Evolutionary conservation across 495 filamentous ascomycete genomes (phyloP).

Genomic region (Astrothelium macrocarpum): DNA sequence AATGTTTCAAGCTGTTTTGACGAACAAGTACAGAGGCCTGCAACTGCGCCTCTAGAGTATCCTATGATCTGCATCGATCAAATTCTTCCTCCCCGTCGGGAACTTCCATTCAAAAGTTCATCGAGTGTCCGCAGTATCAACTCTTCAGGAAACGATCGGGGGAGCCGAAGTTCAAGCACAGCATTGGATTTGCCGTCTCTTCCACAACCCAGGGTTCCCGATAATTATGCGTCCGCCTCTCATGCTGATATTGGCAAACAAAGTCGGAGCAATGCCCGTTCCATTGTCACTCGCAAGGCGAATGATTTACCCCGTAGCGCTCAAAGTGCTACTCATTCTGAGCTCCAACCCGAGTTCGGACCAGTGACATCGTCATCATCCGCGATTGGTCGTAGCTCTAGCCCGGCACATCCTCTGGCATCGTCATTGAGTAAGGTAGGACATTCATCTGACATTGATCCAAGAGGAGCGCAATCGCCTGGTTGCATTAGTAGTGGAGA

Average conservation of each 20-base stretch:
- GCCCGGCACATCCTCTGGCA: neutral
- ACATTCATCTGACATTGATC: neutral
- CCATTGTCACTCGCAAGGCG: neutral
- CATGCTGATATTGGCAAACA: neutral
- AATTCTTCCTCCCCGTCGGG: conserved; percentile 29
- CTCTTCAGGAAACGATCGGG: neutral
- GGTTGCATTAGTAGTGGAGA: too few species aligned
- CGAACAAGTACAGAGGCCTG: conserved; percentile 6
- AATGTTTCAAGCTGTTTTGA: conserved; percentile 2
- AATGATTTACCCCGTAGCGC: neutral
- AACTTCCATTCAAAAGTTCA: conserved; percentile 28
- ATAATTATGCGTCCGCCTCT: neutral
- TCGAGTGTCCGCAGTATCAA: conserved; percentile 4
- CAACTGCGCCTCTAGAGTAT: conserved; percentile 10
- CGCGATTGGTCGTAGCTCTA: neutral
- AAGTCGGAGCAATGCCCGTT: neutral
- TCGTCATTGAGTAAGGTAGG: neutral
- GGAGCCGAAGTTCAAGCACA: conserved; percentile 14
- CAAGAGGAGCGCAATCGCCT: neutral
- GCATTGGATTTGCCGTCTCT: conserved; percentile 20
- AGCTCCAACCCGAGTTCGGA: neutral
- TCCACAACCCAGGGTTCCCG: conserved; percentile 21
- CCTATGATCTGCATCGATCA: conserved; percentile 1
- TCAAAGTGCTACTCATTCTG: neutral
- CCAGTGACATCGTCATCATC: conserved; percentile 13